Evolutionary conservation across 257 asterid genomes (phyloP), one percentile per base, ranked within the genome.

Genomic region (Paulownia fortunei): DNA sequence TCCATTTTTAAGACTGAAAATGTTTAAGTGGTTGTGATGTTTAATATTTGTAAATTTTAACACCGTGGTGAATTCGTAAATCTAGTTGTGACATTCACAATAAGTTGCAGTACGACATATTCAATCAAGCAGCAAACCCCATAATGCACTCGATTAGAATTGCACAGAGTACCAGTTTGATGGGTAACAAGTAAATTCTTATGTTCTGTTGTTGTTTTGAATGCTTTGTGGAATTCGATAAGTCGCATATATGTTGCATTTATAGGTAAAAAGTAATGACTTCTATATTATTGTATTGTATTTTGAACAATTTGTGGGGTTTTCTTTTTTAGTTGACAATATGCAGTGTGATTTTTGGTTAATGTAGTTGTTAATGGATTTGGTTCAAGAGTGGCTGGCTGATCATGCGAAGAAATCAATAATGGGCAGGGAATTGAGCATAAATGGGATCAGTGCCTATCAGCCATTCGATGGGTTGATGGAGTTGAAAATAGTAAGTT

Each of bases 311-410:
- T 62, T 21, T 56, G 46, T 37, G 66, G 26, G 37, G 37, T 34
- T 34, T 34, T 34, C 37, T 2, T 34, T 34, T 34, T 67, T 66
- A 46, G 47, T 32, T 26, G n/a, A 18, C 41, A 13, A 67, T 65
- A 5, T 8, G 13, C 55, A 34, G 51, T 61, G 11, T 61, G 21
- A 61, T 76, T 5, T 12, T 16, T 61, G 32, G 39, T 73, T 55
- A 18, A 78, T 79, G 51, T 54, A 89, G 91, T 71, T 85, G 78
- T 83, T 83, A 15, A 39, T 79, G 73, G 91, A 89, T 85, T 78
- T 89, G 84, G 83, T 89, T 87, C 88, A 80, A 82, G 86, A 89
- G 75, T 89, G 91, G 91, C 80, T 89, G 5, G 80, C 56, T 15
- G 85, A 82, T 76, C 80, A 83, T 77, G 84, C 78, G 6, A 80